Evolutionary conservation across 2,329 filamentous ascomycete species (phyloP).

Genomic region (Neonectria neomacrospora): DNA sequence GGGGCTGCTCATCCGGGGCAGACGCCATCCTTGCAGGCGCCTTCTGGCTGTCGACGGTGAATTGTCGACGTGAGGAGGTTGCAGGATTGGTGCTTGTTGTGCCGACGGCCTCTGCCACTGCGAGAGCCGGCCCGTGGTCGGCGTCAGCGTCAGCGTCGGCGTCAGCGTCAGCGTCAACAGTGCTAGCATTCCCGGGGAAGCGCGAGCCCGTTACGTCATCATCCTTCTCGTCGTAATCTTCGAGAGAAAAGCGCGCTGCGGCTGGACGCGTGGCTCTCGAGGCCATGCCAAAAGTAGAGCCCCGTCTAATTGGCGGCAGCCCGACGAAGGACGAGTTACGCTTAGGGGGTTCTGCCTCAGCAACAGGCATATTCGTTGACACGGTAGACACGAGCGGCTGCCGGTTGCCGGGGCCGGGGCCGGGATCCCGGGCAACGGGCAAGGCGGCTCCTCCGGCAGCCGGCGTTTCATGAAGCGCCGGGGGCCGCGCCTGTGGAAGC

Average conservation of each 20-base stretch:
- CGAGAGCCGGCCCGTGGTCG: conserved; percentile 1
- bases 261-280: conserved; percentile 50
- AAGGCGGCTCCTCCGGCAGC: conserved; percentile 17
- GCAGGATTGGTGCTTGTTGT: conserved; percentile 7
- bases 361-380: background rate
- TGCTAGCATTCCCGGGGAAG: conserved; percentile 18
- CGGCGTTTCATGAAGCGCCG: conserved; percentile 19
- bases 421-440: conserved; percentile 24
- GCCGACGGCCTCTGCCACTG: conserved; percentile 5
- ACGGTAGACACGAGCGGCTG: conserved; percentile 11
- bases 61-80: conserved; percentile 16
- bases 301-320: conserved; percentile 67
- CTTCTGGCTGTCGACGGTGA: conserved; percentile 11
- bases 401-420: conserved; percentile 25
- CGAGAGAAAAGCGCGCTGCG: conserved; percentile 46
- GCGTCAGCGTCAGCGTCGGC: background rate
- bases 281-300: conserved; percentile 64
- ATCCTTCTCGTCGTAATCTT: conserved; percentile 48
- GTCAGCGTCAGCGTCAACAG: background rate
- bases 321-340: conserved; percentile 65
- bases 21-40: conserved; percentile 20
- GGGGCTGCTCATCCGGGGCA: conserved; percentile 10
- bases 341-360: conserved; percentile 46
- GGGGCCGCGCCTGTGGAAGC: conserved; percentile 7
- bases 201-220: conserved; percentile 22